phyloP scores from a whole-genome alignment of 2,329 filamentous ascomycete genomes.

The Verticillium klebahnii region DNA sequence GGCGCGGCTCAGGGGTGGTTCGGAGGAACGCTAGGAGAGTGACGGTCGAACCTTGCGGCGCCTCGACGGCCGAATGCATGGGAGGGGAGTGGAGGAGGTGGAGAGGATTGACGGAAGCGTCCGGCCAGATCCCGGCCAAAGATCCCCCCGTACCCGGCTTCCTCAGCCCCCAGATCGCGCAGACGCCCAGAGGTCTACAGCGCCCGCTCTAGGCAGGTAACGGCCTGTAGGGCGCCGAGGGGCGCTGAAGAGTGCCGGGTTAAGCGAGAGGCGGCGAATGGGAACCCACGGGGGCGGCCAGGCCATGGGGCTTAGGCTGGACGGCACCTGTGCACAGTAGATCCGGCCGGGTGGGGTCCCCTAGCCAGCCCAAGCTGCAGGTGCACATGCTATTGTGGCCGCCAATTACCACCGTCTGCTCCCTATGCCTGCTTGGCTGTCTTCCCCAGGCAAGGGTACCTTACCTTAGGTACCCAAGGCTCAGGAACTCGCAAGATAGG shows the following conservation, averaged over 20 bases:
- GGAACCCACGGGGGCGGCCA: not conserved
- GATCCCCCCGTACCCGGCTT: too few relatives aligned
- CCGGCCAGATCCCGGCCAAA: not conserved
- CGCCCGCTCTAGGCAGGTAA: not conserved
- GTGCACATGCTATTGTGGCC: not conserved
- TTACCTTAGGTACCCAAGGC: not conserved
- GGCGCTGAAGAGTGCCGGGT: not conserved
- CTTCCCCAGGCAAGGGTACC: not conserved
- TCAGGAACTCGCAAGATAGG: not conserved
- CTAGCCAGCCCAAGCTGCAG: not conserved
- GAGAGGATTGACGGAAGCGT: not conserved
- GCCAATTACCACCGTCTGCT: not conserved
- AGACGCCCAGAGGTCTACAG: too few relatives aligned
- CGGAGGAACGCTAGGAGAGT: not conserved
- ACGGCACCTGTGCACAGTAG: too few relatives aligned
- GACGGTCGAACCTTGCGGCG: not conserved
- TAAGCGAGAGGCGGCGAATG: not conserved
- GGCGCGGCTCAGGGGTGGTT: not conserved
- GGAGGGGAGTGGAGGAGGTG: not conserved
- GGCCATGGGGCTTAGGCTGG: too few relatives aligned
- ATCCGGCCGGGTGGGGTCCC: too few relatives aligned
- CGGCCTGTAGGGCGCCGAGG: not conserved
- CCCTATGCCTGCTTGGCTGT: not conserved
- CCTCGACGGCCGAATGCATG: not conserved
- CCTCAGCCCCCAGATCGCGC: too few relatives aligned